Evolutionary conservation across 2,329 filamentous ascomycete species (phyloP).

Genomic region (Alternaria brassicae): DNA sequence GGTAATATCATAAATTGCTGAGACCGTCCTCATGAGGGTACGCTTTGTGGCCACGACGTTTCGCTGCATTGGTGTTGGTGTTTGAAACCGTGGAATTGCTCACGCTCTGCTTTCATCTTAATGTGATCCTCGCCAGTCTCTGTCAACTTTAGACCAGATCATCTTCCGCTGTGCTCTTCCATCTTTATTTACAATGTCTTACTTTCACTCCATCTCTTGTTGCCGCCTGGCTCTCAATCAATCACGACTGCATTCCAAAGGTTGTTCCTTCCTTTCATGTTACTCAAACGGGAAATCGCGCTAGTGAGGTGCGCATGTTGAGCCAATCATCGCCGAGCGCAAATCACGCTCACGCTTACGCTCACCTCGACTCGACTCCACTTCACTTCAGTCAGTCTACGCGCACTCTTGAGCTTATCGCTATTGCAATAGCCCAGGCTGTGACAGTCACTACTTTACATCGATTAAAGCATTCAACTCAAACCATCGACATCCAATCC

Average conservation of each 20-base stretch:
- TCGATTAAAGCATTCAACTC: background rate
- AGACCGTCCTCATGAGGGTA: background rate
- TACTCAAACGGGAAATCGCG: slow-evolving; percentile 3
- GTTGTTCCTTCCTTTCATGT: background rate
- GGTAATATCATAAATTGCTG: background rate
- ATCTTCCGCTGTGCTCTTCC: background rate
- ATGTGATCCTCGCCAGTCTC: background rate
- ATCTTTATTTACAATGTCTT: too few species aligned
- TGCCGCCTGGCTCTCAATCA: background rate
- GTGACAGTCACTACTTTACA: background rate
- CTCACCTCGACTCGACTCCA: background rate
- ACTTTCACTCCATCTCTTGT: background rate
- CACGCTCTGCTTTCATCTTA: background rate
- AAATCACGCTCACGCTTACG: slow-evolving; percentile 2
- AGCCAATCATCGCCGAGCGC: slow-evolving; percentile 1
- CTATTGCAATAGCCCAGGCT: background rate
- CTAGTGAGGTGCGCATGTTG: background rate
- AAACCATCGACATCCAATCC: background rate
- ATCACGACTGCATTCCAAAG: background rate
- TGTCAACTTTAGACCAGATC: background rate
- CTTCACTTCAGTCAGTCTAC: background rate
- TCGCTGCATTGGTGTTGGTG: background rate
- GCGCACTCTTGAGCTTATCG: background rate
- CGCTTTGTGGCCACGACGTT: background rate
- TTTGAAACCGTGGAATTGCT: background rate